Base-by-base conservation (phyloP, 1,284 basidiomycete genomes). In the Hemileia vastatrix region DNA sequence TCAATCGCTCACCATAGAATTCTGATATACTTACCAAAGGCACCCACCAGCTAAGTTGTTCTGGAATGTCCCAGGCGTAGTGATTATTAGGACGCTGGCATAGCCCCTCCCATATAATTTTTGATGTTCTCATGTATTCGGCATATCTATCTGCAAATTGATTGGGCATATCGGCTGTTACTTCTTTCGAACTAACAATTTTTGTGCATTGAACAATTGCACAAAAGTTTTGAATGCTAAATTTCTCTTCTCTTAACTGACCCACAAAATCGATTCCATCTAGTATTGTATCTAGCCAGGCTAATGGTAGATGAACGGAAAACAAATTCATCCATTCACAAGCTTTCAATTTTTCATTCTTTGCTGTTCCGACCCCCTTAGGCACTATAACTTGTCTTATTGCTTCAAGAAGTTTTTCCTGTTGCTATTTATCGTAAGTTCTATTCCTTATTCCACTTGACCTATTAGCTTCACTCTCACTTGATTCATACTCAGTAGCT, bases 321-420 rank as follows among this genome's bases (percentile, higher is more conserved):
- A 66, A 66, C 11, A 62, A 58, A 4, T 60, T 45, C 32, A 65
- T 56, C 47, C 54, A 66, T 44, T 59, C 56, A 55, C 61, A 60
- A 32, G 64, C 65, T 27, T 66, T 66, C 31, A 66, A 32, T 23
- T 66, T 66, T 2, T 56, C 64, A 48, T 65, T 57, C 3, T 49
- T 56, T 27, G 65, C 50, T 13, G 51, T 54, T 15, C 65, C 65
- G 15, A 65, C 27, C 8, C 56, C 52, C 6, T 18, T 40, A 13
- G 65, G 64, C 21, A 64, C 53, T 40, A n/a, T n/a, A n/a, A n/a
- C n/a, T n/a, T n/a, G n/a, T n/a, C n/a, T n/a, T n/a, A n/a, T n/a
- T n/a, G n/a, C n/a, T n/a, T n/a, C n/a, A n/a, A n/a, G n/a, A n/a
- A n/a, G n/a, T n/a, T n/a, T n/a, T n/a, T n/a, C n/a, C n/a, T n/a